Evolutionary conservation across 2,329 filamentous ascomycete species (phyloP), one percentile per base, ranked within the genome.

Genomic region (Paecilomyces fulvus): DNA sequence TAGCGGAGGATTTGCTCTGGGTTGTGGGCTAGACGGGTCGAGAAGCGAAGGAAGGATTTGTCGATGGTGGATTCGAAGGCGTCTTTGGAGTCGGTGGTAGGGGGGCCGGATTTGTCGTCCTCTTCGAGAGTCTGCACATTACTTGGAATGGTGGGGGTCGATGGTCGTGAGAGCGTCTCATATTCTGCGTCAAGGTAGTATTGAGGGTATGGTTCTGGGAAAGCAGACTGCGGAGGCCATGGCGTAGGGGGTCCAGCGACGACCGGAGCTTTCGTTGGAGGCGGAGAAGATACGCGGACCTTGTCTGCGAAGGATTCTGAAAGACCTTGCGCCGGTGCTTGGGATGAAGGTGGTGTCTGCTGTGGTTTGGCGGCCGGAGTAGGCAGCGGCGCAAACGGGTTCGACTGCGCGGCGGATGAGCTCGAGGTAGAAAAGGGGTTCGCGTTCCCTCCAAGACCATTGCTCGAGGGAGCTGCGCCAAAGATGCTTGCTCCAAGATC

Each of bases 141-240:
- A 30, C 75, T 71, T 46, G 76, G 77, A 33, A 74, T 68, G 3
- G 75, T 79, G 49, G 81, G 80, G 30, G 74, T 73, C 0, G 81
- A 80, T 2, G 65, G 73, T 9, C 73, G 73, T 62, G 84, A 89
- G 25, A 97, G 82, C 3, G 88, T 89, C 73, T 99, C 94, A 74
- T 90, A 95, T 67, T 96, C 92, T 53, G 92, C 92, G 64, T 97
- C 94, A 49, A 92, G 84, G 76, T 90, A 89, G 67, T 87, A 88
- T 30, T 82, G 76, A 0, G 90, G 87, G 73, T 92, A 97, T 0
- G 90, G 78, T 1, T 78, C 59, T 0, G 90, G 88, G 62, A 89
- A 86, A 0, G 80, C 74, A 1, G 83, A 78, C 43, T 79, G 74
- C 11, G 80, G 68, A 0, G 92, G 92, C 92, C 92, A 97, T 8